Evolutionary conservation across 208 protist genomes (phyloP).

Genomic region (Leishmania gerbilli): DNA sequence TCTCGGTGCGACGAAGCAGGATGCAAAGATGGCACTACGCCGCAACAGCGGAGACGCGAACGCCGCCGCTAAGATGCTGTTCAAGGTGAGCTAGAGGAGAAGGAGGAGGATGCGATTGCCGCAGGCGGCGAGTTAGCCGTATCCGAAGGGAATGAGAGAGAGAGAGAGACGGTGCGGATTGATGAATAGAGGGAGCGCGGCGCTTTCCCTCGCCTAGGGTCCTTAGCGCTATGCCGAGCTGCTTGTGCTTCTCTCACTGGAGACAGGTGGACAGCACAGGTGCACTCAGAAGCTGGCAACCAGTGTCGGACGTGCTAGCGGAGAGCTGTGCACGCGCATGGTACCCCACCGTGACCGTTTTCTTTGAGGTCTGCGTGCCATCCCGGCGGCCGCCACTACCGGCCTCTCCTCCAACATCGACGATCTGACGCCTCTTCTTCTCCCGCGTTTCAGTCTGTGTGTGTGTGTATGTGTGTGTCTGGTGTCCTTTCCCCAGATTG

Average conservation of each 20-base stretch:
- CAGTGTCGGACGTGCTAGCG: not conserved
- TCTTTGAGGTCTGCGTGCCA: not conserved
- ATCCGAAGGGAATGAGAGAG: not conserved
- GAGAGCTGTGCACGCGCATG: not conserved
- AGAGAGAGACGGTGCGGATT: not conserved
- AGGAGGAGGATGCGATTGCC: not conserved
- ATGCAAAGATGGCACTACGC: constrained; percentile 76
- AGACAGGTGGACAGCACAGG: not conserved
- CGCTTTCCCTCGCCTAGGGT: not conserved
- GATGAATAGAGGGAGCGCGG: not conserved
- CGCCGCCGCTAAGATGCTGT: constrained; percentile 60
- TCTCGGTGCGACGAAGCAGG: constrained; percentile 64
- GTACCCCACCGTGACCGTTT: not conserved
- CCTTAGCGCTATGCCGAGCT: not conserved
- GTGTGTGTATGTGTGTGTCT: too few relatives aligned
- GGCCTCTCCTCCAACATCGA: not conserved
- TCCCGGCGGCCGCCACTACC: not conserved
- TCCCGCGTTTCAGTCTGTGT: not conserved
- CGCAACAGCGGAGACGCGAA: constrained; percentile 59
- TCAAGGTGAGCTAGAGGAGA: constrained; percentile 28
- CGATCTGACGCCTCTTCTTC: not conserved
- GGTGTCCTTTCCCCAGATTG: not conserved
- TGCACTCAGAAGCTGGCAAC: not conserved
- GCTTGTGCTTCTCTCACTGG: not conserved
- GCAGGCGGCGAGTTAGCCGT: not conserved